Base-by-base conservation (phyloP, 176 grass and related monocot species). In the Dendrocalamus sinicus region DNA sequence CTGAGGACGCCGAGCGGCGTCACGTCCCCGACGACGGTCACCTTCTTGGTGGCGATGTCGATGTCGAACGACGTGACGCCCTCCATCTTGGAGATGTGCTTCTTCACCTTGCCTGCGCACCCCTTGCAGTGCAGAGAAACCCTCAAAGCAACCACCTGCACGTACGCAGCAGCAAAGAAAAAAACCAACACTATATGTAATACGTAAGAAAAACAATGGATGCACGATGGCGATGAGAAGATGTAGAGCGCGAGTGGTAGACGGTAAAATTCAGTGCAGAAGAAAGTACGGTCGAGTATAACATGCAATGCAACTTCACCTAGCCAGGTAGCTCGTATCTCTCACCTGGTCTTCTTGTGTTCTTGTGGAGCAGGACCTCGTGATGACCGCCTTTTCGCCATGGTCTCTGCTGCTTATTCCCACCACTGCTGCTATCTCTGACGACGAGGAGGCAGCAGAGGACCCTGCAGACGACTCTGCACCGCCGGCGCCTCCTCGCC, bases 61-160 rank as follows among this genome's bases (percentile, higher is more conserved):
- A 98, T 92, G 91, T 92, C 72, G 83, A 94, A 94, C 35, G 96
- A 98, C 19, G 84, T 92, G 19, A 95, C 93, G 0, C 96, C 95
- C 78, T 91, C 91, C 90, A 97, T 97, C 82, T 86, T 97, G 57
- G 95, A 92, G 86, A 97, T 86, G 75, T 97, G 91, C 85, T 94
- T 97, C 92, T 91, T 94, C 53, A 97, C 89, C 74, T 97, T 97
- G 13, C 81, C 86, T 3, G 93, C 95, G 44, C 95, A 97, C 0
- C 92, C 95, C 66, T 97, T 97, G 92, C 95, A 97, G 84, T 97
- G 95, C 54, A 97, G 74, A 24, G 95, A 94, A 13, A 97, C 95
- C 23, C 87, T 83, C 46, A 97, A 19, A 1, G 88, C 90, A 51
- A 97, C 92, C 14, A 88, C 86, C 95, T 50, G 46, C 46, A 48